Evolutionary conservation across 164 flowering plant genomes (phyloP).

Genomic region (Buxus sempervirens): DNA sequence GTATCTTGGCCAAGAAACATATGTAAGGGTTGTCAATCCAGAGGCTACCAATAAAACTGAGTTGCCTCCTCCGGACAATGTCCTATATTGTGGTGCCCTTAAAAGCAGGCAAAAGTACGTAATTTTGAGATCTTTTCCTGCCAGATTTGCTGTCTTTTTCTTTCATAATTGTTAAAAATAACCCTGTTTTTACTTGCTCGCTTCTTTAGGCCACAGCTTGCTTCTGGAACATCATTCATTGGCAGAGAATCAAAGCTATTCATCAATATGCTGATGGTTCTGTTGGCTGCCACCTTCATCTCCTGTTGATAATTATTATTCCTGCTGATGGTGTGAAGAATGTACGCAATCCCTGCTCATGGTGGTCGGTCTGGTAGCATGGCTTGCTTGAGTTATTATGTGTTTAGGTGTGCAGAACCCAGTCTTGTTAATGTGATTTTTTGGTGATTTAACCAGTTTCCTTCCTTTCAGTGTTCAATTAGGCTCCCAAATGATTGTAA

Average conservation of each 20-base stretch:
- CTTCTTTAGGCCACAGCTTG: conserved; percentile 46
- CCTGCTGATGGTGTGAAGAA: not conserved
- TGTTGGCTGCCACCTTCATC: conserved; percentile 26
- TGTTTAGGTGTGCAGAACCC: conserved; percentile 21
- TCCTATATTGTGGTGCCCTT: conserved; percentile 74
- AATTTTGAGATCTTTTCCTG: not conserved
- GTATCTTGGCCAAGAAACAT: conserved; percentile 93
- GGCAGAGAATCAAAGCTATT: conserved; percentile 18
- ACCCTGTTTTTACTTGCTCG: not conserved
- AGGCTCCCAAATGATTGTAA: conserved; percentile 13
- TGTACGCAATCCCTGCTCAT: not conserved
- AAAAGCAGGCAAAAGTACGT: conserved; percentile 60
- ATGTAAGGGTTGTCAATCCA: conserved; percentile 73
- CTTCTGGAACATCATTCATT: conserved; percentile 33
- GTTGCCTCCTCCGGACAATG: conserved; percentile 71
- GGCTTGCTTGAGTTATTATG: conserved; percentile 7
- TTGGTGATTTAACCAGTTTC: conserved; percentile 11
- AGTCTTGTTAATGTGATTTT: conserved; percentile 23
- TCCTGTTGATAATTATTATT: conserved; percentile 22
- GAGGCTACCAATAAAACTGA: conserved; percentile 79
- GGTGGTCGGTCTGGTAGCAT: conserved; percentile 14
- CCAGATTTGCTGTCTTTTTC: not conserved
- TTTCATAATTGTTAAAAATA: not conserved
- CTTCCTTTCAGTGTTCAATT: not conserved
- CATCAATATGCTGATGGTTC: conserved; percentile 27